These are phyloP conservation scores for Leccinum fibrillosum DNA, from an alignment of 768 basidiomycete species.

Conservation along the genomic window DNA sequence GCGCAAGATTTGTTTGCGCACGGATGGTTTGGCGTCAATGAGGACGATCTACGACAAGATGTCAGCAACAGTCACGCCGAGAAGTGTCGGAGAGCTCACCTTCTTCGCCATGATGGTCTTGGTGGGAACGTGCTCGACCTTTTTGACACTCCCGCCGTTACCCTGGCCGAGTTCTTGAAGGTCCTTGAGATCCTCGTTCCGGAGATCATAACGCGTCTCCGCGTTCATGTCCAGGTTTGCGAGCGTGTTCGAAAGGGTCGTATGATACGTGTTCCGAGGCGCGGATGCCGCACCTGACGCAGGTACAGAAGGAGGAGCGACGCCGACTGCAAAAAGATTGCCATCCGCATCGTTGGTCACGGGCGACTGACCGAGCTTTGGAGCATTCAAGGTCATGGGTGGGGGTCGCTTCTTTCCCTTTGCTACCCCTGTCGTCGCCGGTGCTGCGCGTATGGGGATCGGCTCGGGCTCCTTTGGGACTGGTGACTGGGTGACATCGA, in stretches of 20 bases:
- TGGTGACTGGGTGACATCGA: constrained; percentile 51
- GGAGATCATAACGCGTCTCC: constrained; percentile 80
- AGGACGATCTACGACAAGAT: constrained; percentile 71
- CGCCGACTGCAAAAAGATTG: constrained; percentile 47
- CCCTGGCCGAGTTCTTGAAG: constrained; percentile 91
- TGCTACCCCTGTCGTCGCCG: constrained; percentile 32
- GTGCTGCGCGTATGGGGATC: constrained; percentile 48
- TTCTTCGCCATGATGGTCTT: constrained; percentile 98
- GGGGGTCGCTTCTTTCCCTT: constrained; percentile 72
- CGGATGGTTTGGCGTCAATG: constrained; percentile 94
- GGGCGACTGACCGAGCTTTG: constrained; percentile 49
- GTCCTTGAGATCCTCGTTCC: constrained; percentile 88
- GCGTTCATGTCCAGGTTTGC: constrained; percentile 84
- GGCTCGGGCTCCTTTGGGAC: constrained; percentile 40
- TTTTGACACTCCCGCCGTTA: constrained; percentile 96
- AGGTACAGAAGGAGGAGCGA: constrained; percentile 50
- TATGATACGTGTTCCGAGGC: constrained; percentile 72
- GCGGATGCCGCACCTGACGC: constrained; percentile 49
- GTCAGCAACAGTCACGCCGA: background rate
- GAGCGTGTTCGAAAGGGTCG: constrained; percentile 76
- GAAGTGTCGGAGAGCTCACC: constrained; percentile 44
- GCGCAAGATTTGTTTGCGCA: constrained; percentile 95
- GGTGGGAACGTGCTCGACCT: constrained; percentile 89
- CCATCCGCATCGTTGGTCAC: constrained; percentile 33
- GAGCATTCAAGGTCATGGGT: constrained; percentile 77